A percentile compares a stretch with the other conserved stretches of the same genome.
These are phyloP conservation scores for Tetrapisispora arboricola DNA, from an alignment of 805 yeast species.

Conservation along the genomic window DNA sequence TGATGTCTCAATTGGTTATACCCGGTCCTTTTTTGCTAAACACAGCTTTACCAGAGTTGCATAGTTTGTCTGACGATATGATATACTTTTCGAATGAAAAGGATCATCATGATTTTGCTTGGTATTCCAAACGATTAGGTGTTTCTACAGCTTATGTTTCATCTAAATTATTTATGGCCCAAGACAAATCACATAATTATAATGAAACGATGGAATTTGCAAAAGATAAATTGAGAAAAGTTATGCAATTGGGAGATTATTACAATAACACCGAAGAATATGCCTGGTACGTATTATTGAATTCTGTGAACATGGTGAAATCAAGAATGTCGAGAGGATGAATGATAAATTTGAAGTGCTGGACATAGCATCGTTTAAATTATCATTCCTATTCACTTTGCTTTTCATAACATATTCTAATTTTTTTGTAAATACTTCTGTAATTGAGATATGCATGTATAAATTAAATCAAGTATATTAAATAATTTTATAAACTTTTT, in stretches of 20 bases:
- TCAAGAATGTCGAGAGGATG: constrained; percentile 50
- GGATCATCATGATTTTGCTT: constrained; percentile 57
- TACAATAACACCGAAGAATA: constrained; percentile 68
- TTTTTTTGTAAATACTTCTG: neutral
- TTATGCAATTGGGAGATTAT: constrained; percentile 46
- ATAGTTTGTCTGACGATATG: constrained; percentile 72
- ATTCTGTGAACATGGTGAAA: constrained; percentile 52
- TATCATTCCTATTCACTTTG: too few species aligned
- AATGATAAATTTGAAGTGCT: too few species aligned
- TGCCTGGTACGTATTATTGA: constrained; percentile 56
- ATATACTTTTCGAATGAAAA: constrained; percentile 75
- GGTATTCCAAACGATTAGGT: constrained; percentile 83
- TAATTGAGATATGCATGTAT: neutral
- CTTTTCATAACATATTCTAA: too few species aligned
- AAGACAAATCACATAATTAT: constrained; percentile 51
- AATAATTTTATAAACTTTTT: too few species aligned
- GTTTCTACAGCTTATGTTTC: constrained; percentile 62
- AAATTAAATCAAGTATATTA: neutral
- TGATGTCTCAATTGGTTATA: constrained; percentile 47
- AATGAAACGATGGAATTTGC: constrained; percentile 55
- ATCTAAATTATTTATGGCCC: constrained; percentile 70
- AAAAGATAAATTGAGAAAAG: constrained; percentile 43
- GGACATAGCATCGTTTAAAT: too few species aligned
- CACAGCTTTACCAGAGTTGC: constrained; percentile 55
- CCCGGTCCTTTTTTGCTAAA: constrained; percentile 49